Evolutionary conservation across 352 stramenopile species (phyloP), one percentile per base, ranked within the genome.

Genomic region (Pythium rishiriense): DNA sequence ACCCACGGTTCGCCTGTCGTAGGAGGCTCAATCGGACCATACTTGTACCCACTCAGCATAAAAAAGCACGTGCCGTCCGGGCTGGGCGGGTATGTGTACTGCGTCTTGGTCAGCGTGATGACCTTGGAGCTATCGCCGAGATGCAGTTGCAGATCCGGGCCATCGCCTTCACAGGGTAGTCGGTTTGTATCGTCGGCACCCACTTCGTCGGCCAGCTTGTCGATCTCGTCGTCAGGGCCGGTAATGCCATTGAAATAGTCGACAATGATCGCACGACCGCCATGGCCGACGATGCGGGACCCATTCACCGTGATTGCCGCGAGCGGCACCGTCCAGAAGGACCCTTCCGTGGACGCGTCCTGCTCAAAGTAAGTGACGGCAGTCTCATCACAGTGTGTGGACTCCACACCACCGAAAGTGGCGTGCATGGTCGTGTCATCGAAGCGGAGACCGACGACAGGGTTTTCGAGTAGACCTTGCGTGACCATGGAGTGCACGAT

Each of bases 351-450:
- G 11, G 37, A 43, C 37, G 37, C 37, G 8, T 14, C 29, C 15
- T 37, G 19, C 7, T 37, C 14, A 33, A 65, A 65, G 39, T 46
- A 65, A 0, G 24, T 21, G 48, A 58, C 25, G 11, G 24, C 35
- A 8, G 37, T 4, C 7, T 51, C 33, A 26, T 45, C 4, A 12
- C 51, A 26, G 37, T 58, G 53, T 4, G 17, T 24, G 3, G 26
- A 3, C 22, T 67, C 43, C 26, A 61, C 41, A 19, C 60, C 60
- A 17, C 60, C 60, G 24, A 67, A 61, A 24, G 35, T 46, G 11
- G 57, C 35, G 9, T 65, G 46, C n/a, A 39, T 28, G 28, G 56
- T 19, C 12, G 8, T 3, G 11, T 58, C 37, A 15, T 29, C 47
- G 10, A 52, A 43, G 10, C 21, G 39, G 19, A 65, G 3, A 6